Evolutionary conservation across 2,329 filamentous ascomycete species (phyloP), one percentile per base, ranked within the genome.

Genomic region (Diplocarpon rosae): DNA sequence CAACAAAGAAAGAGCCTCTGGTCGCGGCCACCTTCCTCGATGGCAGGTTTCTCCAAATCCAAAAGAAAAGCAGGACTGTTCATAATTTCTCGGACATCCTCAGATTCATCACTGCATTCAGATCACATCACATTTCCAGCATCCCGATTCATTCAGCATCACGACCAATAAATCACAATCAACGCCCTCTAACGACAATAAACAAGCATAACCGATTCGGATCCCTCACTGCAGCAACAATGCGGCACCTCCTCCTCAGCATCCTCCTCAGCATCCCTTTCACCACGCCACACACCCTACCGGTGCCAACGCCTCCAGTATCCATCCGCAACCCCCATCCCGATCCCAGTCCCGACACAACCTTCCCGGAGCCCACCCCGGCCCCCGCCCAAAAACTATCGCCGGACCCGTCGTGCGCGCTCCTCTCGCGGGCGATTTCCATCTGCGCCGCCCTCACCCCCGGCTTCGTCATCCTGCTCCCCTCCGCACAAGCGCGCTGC

Each of bases 401-500:
- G 6, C 30, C 31, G 33, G n/a, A 40, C 32, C 28, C 44, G 27
- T 33, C 45, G 30, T 32, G 32, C 43, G 33, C 46, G 36, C 31
- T 47, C 17, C 49, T 57, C 13, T 46, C 46, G 7, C 41, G 50
- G 41, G 50, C 53, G 5, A 51, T 59, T 11, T 46, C 42, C 2
- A 52, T 52, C 27, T 59, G 56, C 50, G 43, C 40, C 14, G 52
- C 46, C 6, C 44, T 57, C 11, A 56, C 47, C 2, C 48, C 51
- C 7, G 44, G 44, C 11, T 59, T 59, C 43, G 51, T 51, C 24
- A 40, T 43, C 2, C 46, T 59, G 0, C 42, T 42, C 9, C 49
- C 53, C 7, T 39, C 53, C 9, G 35, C 42, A 13, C 56, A 59
- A 45, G 56, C 56, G 13, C 40, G 48, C 27, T 59, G 56, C 46